Percentiles rank a stretch among this genome's conserved stretches.
These are phyloP conservation scores for Bryoglossum gracile DNA, from an alignment of 495 filamentous ascomycete genomes.

Conservation along the genomic window DNA sequence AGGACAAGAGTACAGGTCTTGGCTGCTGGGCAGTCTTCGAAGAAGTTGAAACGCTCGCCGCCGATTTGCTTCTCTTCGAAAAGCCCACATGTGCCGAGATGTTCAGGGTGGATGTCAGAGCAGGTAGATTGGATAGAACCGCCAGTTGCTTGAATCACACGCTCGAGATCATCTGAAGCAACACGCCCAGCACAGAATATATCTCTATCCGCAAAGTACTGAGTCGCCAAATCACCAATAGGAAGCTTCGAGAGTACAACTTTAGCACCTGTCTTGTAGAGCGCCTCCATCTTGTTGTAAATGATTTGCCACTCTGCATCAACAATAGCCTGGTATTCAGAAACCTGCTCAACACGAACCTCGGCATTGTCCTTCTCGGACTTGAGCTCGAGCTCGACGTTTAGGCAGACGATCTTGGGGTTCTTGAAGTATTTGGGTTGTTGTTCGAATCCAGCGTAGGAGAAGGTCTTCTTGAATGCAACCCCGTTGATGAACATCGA, in stretches of 20 bases:
- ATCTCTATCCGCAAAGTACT: conserved; percentile 97
- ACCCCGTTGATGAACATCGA: conserved; percentile 97
- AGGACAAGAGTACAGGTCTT: conserved; percentile 96
- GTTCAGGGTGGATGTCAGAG: conserved; percentile 83
- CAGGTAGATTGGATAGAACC: conserved; percentile 91
- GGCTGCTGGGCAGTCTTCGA: conserved; percentile 87
- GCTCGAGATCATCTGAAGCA: conserved; percentile 87
- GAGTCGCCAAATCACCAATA: conserved; percentile 94
- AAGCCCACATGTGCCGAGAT: conserved; percentile 80
- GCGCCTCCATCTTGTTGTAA: conserved; percentile 94
- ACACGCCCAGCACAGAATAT: conserved; percentile 98
- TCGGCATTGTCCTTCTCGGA: conserved; percentile 99
- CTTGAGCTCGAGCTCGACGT: conserved; percentile 96
- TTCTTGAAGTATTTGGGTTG: conserved; percentile 93
- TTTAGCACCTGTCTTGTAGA: conserved; percentile 88
- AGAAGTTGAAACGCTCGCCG: conserved; percentile 96
- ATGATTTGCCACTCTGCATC: conserved; percentile 99
- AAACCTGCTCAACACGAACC: conserved; percentile 95
- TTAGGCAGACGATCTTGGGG: conserved; percentile 92
- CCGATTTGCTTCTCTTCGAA: conserved; percentile 98
- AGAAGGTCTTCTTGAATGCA: conserved; percentile 99
- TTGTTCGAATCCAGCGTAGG: conserved; percentile 98
- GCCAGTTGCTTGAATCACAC: conserved; percentile 89
- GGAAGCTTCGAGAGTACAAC: conserved; percentile 95
- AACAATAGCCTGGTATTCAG: conserved; percentile 98